A percentile compares a stretch with the other conserved stretches of the same genome.
Conservation (phyloP, 2,329 filamentous ascomycete genomes). For the Clathrospora elynae region DNA sequence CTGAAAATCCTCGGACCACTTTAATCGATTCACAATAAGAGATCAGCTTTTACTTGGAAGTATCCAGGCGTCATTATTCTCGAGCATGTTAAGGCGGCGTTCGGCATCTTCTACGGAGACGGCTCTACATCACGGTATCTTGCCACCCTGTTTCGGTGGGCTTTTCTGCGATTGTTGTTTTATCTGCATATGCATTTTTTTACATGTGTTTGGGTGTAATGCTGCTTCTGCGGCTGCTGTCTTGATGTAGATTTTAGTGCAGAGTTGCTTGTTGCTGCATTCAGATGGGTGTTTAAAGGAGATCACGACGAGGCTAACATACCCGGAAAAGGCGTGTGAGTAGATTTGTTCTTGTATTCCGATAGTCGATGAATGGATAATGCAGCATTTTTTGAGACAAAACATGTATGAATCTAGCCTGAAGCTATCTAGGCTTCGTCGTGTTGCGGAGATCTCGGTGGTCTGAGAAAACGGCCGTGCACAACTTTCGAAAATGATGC, state of each 20-base stretch:
- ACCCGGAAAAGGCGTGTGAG: slow-evolving; percentile 26
- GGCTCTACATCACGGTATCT: slow-evolving; percentile 10
- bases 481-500: slow-evolving; percentile 29
- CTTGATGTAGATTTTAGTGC: slow-evolving; percentile 1
- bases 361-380: slow-evolving; percentile 16
- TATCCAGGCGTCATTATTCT: slow-evolving; percentile 13
- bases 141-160: neutral
- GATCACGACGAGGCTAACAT: slow-evolving; percentile 17
- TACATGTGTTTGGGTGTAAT: neutral
- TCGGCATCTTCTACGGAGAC: slow-evolving; percentile 3
- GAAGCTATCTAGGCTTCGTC: neutral
- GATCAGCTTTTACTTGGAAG: too few relatives aligned
- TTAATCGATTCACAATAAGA: too few relatives aligned
- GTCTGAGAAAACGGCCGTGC: slow-evolving; percentile 17
- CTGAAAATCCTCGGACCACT: too few relatives aligned
- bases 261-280: slow-evolving; percentile 16
- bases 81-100: slow-evolving; percentile 23
- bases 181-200: slow-evolving; percentile 20
- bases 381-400: slow-evolving; percentile 2
- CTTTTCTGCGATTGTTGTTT: slow-evolving; percentile 9
- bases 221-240: slow-evolving; percentile 4
- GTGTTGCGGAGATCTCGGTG: slow-evolving; percentile 20
- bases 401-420: neutral
- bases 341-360: slow-evolving; percentile 13
- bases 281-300: slow-evolving; percentile 19